Evolutionary conservation across 2,329 filamentous ascomycete genomes (phyloP).

Genomic region (Monascus ruber): DNA sequence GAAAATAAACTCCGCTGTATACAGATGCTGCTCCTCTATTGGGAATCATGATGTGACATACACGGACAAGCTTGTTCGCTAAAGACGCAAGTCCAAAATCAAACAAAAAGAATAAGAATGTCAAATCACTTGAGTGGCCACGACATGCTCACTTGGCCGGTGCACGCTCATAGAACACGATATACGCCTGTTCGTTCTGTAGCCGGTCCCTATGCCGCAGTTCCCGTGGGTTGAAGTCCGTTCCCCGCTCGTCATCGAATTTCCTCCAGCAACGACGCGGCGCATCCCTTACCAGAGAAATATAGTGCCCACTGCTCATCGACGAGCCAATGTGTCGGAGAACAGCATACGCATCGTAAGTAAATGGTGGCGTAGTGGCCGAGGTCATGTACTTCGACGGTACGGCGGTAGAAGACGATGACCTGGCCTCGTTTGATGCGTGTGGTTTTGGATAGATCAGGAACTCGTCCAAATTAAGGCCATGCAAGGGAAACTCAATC

Average conservation of each 20-base stretch:
- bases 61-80: not conserved
- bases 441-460: constrained; percentile 38
- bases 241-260: constrained; percentile 48
- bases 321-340: constrained; percentile 62
- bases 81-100: not conserved
- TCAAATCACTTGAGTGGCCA: too few species aligned
- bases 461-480: constrained; percentile 53
- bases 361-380: constrained; percentile 45
- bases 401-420: constrained; percentile 47
- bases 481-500: constrained; percentile 65
- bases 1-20: too few species aligned
- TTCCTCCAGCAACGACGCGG: constrained; percentile 47
- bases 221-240: constrained; percentile 46
- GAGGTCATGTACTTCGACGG: constrained; percentile 42
- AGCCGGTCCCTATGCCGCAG: constrained; percentile 38
- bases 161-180: constrained; percentile 51
- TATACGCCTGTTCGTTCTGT: constrained; percentile 54
- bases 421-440: constrained; percentile 20
- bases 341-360: constrained; percentile 79
- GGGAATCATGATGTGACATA: not conserved
- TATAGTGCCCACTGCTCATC: constrained; percentile 68
- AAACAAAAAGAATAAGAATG: constrained; percentile 1
- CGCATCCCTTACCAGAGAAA: constrained; percentile 54
- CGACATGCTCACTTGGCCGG: constrained; percentile 24
- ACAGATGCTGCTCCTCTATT: not conserved